phyloP scores from a whole-genome alignment of 2,329 filamentous ascomycete genomes.

The Colletotrichum euphorbiae region DNA sequence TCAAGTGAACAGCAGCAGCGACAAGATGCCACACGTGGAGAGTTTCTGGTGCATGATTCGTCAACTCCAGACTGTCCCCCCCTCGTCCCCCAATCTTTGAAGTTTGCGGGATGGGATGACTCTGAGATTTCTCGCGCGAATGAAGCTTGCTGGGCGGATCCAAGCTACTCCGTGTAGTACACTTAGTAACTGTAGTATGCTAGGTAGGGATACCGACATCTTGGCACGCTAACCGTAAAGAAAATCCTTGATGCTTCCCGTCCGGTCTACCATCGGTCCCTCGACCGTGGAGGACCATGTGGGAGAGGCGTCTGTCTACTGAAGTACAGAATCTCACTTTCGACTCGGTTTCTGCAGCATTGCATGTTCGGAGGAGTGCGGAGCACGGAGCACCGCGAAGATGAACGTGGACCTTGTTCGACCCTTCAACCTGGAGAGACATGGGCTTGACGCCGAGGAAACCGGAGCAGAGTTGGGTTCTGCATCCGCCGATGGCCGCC shows the following conservation, averaged over 20 bases:
- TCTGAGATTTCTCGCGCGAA: conserved; percentile 26
- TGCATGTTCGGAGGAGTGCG: no score
- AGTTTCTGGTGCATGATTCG: conserved; percentile 23
- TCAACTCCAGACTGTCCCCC: conserved; percentile 12
- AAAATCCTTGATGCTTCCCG: conserved; percentile 18
- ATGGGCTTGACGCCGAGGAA: not conserved
- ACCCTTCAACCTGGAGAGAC: conserved; percentile 9
- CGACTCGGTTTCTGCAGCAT: no score
- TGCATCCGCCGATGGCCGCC: conserved; percentile 4
- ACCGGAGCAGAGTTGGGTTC: not conserved
- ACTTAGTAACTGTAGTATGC: no score
- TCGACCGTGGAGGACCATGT: conserved; percentile 21
- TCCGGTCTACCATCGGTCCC: not conserved
- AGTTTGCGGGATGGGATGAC: conserved; percentile 24
- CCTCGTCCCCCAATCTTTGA: not conserved
- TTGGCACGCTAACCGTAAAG: conserved; percentile 35
- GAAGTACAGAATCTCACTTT: not conserved
- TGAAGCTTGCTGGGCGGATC: conserved; percentile 33
- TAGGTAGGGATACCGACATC: conserved; percentile 40
- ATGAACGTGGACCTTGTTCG: not conserved
- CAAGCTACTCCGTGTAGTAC: no score
- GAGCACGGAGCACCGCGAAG: not conserved
- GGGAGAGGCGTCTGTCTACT: conserved; percentile 11
- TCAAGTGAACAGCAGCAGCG: conserved; percentile 21
- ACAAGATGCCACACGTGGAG: conserved; percentile 36